These are phyloP conservation scores for Mortierella sp. DNA, from an alignment of 371 early-diverging fungal species.

Conservation along the genomic window DNA sequence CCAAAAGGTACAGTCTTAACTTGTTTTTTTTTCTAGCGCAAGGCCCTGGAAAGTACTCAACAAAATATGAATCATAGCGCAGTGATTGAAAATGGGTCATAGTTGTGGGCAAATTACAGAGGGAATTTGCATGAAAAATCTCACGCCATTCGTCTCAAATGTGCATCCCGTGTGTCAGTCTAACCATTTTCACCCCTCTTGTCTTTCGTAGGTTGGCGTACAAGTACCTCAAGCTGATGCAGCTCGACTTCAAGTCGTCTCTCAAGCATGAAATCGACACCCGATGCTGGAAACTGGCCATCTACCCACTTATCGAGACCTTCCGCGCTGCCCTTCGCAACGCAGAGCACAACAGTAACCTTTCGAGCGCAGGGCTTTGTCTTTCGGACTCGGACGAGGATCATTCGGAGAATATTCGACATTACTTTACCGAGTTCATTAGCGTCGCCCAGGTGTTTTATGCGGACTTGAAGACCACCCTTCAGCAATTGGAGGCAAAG, in stretches of 20 bases:
- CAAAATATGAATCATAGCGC: slow-evolving; percentile 12
- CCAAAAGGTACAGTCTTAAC: slow-evolving; percentile 48
- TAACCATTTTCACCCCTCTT: slow-evolving; percentile 1
- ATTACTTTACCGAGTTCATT: slow-evolving; percentile 42
- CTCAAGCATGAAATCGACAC: slow-evolving; percentile 72
- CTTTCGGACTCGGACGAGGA: slow-evolving; percentile 54
- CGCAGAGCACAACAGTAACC: slow-evolving; percentile 26
- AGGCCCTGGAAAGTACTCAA: not conserved
- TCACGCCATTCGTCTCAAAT: slow-evolving; percentile 8
- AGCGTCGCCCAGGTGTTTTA: slow-evolving; percentile 62
- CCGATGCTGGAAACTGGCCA: slow-evolving; percentile 75
- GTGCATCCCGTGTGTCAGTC: not conserved
- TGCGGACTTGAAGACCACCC: slow-evolving; percentile 52
- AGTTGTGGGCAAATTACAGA: not conserved
- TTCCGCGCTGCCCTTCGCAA: slow-evolving; percentile 66
- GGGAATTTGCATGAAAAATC: slow-evolving; percentile 10
- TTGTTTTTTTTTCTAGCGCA: too few species aligned
- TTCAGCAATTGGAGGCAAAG: slow-evolving; percentile 55
- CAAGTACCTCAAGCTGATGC: slow-evolving; percentile 65
- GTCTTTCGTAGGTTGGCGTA: slow-evolving; percentile 56
- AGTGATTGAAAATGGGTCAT: slow-evolving; percentile 10
- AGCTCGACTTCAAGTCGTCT: slow-evolving; percentile 66
- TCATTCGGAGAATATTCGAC: slow-evolving; percentile 31
- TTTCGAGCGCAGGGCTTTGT: slow-evolving; percentile 24
- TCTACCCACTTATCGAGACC: slow-evolving; percentile 73